Conservation (phyloP, 176 grass and related monocot genomes). For the Paspalum notatum region DNA sequence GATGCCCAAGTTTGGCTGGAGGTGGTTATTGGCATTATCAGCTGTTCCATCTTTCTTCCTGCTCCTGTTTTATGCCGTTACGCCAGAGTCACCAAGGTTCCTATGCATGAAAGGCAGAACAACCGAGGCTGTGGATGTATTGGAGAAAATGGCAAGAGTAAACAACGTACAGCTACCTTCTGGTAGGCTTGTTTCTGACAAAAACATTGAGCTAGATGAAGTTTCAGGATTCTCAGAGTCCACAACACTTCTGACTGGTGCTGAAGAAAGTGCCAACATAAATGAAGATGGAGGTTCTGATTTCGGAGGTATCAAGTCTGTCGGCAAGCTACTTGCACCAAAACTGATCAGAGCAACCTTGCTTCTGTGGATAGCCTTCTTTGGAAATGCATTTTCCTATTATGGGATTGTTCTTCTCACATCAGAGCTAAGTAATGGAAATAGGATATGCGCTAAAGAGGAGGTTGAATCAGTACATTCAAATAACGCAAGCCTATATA, state of each 20-base stretch:
- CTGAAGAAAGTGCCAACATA: constrained; percentile 39
- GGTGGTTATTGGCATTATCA: constrained; percentile 84
- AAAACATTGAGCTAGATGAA: constrained; percentile 74
- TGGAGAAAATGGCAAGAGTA: constrained; percentile 77
- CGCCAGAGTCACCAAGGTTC: constrained; percentile 91
- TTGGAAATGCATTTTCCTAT: constrained; percentile 94
- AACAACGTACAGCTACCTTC: constrained; percentile 66
- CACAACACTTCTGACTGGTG: constrained; percentile 52
- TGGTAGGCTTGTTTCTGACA: constrained; percentile 73
- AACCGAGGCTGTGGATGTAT: constrained; percentile 57
- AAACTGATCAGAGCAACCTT: constrained; percentile 81
- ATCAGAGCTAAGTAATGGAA: constrained; percentile 84
- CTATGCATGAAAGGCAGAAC: constrained; percentile 83
- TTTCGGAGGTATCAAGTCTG: constrained; percentile 58
- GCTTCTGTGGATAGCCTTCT: constrained; percentile 97
- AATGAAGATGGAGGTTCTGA: constrained; percentile 47
- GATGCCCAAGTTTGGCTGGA: constrained; percentile 95
- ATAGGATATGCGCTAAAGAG: constrained; percentile 67
- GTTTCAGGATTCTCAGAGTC: constrained; percentile 65
- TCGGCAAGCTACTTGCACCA: constrained; percentile 68
- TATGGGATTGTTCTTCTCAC: constrained; percentile 97
- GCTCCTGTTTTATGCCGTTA: constrained; percentile 78
- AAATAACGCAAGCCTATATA: constrained; percentile 72
- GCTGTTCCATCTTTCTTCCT: constrained; percentile 80
- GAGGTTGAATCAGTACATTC: constrained; percentile 55